phyloP scores from a whole-genome alignment of 345 rosid genomes.

The Eucalyptus polyanthemos region DNA sequence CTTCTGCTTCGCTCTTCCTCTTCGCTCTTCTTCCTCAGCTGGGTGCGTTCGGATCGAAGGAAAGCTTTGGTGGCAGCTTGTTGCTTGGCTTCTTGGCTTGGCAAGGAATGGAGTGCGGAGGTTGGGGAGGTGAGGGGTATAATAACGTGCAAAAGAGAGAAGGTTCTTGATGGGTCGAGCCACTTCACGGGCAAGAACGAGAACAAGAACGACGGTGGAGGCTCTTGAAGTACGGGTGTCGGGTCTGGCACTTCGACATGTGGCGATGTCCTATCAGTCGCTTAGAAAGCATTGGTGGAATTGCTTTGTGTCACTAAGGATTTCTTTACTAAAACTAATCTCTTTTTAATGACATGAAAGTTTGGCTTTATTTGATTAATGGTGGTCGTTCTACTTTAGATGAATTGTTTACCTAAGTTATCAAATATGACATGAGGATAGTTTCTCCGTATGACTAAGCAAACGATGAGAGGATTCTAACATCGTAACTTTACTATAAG shows the following conservation, averaged over 20 bases:
- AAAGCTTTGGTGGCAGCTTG: background rate
- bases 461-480: background rate
- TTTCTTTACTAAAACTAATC: background rate
- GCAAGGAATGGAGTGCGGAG: background rate
- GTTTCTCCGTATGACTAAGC: background rate
- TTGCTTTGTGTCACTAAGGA: background rate
- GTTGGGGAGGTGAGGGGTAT: background rate
- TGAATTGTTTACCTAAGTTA: rapidly evolving
- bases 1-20: background rate
- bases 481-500: background rate
- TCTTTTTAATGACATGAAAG: background rate
- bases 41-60: background rate
- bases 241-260: background rate
- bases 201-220: background rate
- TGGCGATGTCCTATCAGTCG: background rate
- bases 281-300: background rate
- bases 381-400: rapidly evolving
- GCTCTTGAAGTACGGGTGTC: background rate
- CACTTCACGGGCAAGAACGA: background rate
- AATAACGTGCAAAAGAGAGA: background rate
- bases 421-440: background rate
- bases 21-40: background rate
- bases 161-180: background rate
- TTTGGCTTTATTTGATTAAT: background rate
- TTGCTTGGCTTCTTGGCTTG: background rate